These are phyloP conservation scores for Mycena alexandri DNA, from an alignment of 768 basidiomycete species.

Conservation along the genomic window DNA sequence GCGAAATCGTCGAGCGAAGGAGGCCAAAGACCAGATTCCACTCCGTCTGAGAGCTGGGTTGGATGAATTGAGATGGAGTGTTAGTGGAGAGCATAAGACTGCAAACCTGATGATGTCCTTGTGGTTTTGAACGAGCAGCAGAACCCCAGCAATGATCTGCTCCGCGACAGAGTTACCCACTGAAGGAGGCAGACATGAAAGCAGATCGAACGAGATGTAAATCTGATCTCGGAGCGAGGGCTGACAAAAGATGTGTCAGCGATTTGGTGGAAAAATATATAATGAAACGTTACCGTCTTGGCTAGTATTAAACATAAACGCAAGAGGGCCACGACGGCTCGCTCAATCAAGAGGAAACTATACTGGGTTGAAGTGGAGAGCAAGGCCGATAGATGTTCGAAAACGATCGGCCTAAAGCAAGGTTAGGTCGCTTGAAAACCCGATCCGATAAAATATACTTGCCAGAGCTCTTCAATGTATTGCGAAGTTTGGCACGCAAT, in stretches of 20 bases:
- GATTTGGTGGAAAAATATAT: neutral
- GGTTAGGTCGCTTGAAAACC: conserved; percentile 17
- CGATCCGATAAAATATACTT: conserved; percentile 42
- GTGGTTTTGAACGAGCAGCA: conserved; percentile 83
- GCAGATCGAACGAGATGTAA: conserved; percentile 92
- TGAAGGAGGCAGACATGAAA: conserved; percentile 80
- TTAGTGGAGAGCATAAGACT: conserved; percentile 2
- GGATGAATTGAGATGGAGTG: conserved; percentile 8
- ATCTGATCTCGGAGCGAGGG: conserved; percentile 91
- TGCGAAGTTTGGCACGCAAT: conserved; percentile 82
- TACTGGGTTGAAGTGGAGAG: conserved; percentile 84
- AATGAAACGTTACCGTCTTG: conserved; percentile 67
- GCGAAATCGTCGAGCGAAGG: conserved; percentile 85
- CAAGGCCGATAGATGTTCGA: conserved; percentile 90
- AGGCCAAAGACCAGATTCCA: conserved; percentile 95
- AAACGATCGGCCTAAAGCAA: conserved; percentile 85
- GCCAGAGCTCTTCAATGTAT: conserved; percentile 93
- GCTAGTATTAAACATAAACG: conserved; percentile 88
- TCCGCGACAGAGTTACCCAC: conserved; percentile 91
- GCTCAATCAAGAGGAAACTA: conserved; percentile 91
- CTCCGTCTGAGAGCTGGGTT: conserved; percentile 86
- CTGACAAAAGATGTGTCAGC: conserved; percentile 52
- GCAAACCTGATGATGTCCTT: conserved; percentile 74
- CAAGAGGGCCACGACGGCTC: conserved; percentile 91
- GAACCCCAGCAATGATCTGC: conserved; percentile 89